These are phyloP conservation scores for Zea mays DNA, from an alignment of 176 grass and related monocot genomes.

Conservation along the genomic window DNA sequence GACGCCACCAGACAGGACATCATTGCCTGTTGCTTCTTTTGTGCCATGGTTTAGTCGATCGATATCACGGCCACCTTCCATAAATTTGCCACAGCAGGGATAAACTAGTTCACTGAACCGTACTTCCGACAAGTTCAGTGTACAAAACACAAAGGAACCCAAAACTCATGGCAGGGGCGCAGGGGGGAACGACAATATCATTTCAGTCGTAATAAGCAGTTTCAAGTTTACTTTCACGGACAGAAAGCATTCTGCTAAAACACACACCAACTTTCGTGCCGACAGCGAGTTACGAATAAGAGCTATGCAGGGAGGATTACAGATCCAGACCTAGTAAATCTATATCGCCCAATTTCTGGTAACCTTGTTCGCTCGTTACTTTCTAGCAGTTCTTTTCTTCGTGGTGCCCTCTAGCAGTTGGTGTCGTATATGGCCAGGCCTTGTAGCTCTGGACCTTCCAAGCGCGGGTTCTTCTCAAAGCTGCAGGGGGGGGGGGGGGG, in stretches of 20 bases:
- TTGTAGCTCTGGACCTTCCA: constrained; percentile 95
- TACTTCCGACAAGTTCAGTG: no score
- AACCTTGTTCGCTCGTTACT: constrained; percentile 45
- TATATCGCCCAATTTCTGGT: constrained; percentile 47
- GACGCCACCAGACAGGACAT: background rate
- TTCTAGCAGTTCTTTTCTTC: constrained; percentile 34
- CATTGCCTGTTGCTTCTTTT: background rate
- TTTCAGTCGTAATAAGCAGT: constrained; percentile 42
- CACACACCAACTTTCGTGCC: constrained; percentile 40
- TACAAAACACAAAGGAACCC: background rate
- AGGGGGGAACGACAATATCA: constrained; percentile 9
- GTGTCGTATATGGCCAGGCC: constrained; percentile 89
- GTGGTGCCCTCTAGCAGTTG: constrained; percentile 71
- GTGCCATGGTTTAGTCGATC: background rate
- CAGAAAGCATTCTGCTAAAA: constrained; percentile 45
- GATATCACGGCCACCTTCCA: background rate
- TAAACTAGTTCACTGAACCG: no score
- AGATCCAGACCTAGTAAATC: constrained; percentile 41
- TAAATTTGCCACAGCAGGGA: background rate
- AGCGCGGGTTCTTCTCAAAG: constrained; percentile 88
- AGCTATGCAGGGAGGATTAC: constrained; percentile 53
- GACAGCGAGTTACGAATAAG: constrained; percentile 32
- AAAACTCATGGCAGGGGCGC: background rate
- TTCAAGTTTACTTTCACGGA: constrained; percentile 40
- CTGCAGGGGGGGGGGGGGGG: no score